phyloP scores from a whole-genome alignment of 2,329 filamentous ascomycete genomes.

The Magnaporthiopsis rhizophila region DNA sequence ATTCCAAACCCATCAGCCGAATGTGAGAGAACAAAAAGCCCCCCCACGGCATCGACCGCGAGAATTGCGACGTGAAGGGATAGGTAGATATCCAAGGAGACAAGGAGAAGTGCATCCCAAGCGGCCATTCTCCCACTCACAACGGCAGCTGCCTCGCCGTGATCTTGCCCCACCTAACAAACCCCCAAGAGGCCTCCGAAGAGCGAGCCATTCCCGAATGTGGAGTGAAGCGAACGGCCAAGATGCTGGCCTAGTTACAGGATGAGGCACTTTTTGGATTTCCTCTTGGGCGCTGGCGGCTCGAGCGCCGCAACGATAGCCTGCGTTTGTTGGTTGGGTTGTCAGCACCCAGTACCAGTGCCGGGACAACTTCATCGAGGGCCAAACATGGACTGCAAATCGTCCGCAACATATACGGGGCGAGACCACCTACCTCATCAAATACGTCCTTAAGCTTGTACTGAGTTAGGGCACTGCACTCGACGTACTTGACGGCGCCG shows the following conservation, averaged over 20 bases:
- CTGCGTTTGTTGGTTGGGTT: constrained; percentile 35
- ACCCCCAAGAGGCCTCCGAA: constrained; percentile 10
- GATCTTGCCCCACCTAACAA: background rate
- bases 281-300: constrained; percentile 76
- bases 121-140: background rate
- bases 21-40: background rate
- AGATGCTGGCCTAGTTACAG: constrained; percentile 40
- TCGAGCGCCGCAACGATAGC: constrained; percentile 94
- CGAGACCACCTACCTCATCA: constrained; percentile 71
- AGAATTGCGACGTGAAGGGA: background rate
- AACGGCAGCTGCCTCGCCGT: background rate
- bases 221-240: background rate
- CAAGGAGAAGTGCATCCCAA: background rate
- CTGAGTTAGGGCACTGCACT: constrained; percentile 96
- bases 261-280: constrained; percentile 60
- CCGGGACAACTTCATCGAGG: too few species aligned
- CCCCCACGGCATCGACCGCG: background rate
- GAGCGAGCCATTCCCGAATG: constrained; percentile 9
- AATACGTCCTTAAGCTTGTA: constrained; percentile 99
- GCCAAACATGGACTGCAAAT: constrained; percentile 1
- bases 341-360: background rate
- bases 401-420: background rate
- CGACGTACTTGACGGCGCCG: constrained; percentile 97
- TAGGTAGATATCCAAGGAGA: background rate
- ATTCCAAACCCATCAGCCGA: background rate